Base-by-base conservation (phyloP, 2,329 filamentous ascomycete genomes). In the Colletotrichum sp. region DNA sequence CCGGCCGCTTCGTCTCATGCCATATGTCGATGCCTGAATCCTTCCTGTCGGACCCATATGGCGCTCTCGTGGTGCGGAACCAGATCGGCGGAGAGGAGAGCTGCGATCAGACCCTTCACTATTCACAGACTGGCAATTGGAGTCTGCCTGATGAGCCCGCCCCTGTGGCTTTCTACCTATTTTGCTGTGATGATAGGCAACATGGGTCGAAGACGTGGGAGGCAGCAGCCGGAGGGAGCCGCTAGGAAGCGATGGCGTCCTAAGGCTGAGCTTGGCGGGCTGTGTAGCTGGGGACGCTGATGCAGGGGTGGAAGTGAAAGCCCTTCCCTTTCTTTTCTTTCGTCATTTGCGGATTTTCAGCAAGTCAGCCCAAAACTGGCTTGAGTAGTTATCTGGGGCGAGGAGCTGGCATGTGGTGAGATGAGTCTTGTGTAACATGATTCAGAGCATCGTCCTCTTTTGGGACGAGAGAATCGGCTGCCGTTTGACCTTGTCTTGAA, bases 221-320 rank as follows among this genome's bases (percentile, higher is more conserved):
- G 66, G 67, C 67, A 62, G 67, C 67, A 69, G 55, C 52, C 55
- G 32, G 49, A 28, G 64, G 64, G 30, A 3, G 12, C 28, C 36
- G 64, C 66, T 60, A 65, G 28, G 13, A 18, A 18, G 36, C 24
- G 28, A 71, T 67, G 63, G 75, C 72, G 75, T 71, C 71, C 66
- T 77, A 77, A 65, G 75, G 75, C 75, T 77, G 75, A 77, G 60
- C 44, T 63, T 52, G 52, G 60, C 28, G 59, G 34, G 74, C 66
- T 8, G 59, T 21, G 55, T 49, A 39, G 26, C 28, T 3, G 60
- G 34, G 15, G 59, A 21, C 67, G 52, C 24, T 63, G 68, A 71
- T 55, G 69, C 57, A 65, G 59, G 57, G 69, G 67, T 59, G 64
- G 21, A 21, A 52, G 44, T 52, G n/a, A 52, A 7, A 21, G 44